Evolutionary conservation across 148 eudicot genomes (phyloP), one percentile per base, ranked within the genome.

Genomic region (Amaranthus hypochondriacus): DNA sequence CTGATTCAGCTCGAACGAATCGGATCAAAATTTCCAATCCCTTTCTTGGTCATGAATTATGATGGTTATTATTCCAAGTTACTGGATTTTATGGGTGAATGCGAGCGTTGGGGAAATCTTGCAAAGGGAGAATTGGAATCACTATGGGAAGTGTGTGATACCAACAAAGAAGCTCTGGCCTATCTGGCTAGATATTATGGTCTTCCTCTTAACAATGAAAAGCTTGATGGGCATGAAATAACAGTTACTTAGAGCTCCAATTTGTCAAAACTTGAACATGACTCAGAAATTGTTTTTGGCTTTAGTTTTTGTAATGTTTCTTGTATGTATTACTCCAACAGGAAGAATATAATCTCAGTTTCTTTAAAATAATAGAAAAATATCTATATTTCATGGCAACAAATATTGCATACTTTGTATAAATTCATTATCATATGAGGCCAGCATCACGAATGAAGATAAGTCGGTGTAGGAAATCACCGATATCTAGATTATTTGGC

Each of bases 41-140:
- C 98, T 4, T 83, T 91, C 71, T 58, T 91, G 69, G 66, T 93
- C 75, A 91, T 93, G 98, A 93, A 91, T 77, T 93, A 91, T 43
- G 92, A 91, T 66, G 81, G 77, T 3, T 93, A 87, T 79, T 94
- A 91, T 76, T 74, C 96, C 7, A 94, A 89, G 79, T 82, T 94
- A 81, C 85, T 94, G 5, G 90, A 84, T 10, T 94, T 94, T 79
- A 83, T 94, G 8, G 85, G 79, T 65, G 89, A 84, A n/a, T 88
- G 91, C 56, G 87, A 84, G 82, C 75, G 44, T 9, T 87, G 93
- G 91, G 97, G 91, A 4, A 86, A 90, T 68, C 84, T 94, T 53
- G 80, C 82, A 13, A 81, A 88, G 56, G 96, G 90, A 39, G 98
- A 94, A 79, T 87, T 89, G 78, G 85, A 83, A 6, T 86, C 92